Percentiles rank a stretch among this genome's conserved stretches.
These are phyloP conservation scores for Rhododendron mucronatum DNA, from an alignment of 148 eudicot genomes.

Conservation along the genomic window DNA sequence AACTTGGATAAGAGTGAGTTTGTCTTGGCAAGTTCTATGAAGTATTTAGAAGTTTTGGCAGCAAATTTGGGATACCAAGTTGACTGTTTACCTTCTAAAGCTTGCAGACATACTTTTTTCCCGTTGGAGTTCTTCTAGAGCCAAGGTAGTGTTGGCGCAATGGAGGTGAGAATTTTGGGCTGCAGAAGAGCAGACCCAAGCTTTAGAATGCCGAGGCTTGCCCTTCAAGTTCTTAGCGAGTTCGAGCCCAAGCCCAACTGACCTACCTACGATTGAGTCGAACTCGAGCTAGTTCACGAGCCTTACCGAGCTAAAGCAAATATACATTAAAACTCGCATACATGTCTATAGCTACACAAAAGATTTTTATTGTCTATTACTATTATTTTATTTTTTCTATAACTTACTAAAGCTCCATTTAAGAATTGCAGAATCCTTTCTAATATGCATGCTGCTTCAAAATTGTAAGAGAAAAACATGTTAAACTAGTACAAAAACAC, in stretches of 20 bases:
- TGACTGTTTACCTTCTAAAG: neutral
- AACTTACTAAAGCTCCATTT: neutral
- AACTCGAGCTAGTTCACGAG: neutral
- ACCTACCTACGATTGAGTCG: neutral
- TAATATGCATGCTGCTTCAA: neutral
- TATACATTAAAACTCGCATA: neutral
- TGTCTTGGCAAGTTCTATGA: neutral
- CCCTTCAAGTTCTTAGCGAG: neutral
- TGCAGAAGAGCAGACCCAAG: neutral
- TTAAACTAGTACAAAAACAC: neutral
- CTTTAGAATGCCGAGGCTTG: neutral
- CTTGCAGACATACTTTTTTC: neutral
- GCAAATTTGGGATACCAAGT: neutral
- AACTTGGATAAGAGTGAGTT: neutral
- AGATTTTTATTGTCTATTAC: neutral
- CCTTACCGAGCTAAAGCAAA: neutral
- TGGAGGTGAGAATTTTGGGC: neutral
- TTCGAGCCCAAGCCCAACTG: neutral
- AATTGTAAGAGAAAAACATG: neutral
- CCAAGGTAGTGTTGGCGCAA: neutral
- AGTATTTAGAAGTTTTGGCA: neutral
- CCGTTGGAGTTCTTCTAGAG: neutral
- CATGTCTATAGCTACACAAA: neutral
- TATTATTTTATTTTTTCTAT: neutral
- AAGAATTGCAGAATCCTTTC: neutral